Evolutionary conservation across 2,329 filamentous ascomycete genomes (phyloP), one percentile per base, ranked within the genome.

Genomic region (Sarocladium oryzae): DNA sequence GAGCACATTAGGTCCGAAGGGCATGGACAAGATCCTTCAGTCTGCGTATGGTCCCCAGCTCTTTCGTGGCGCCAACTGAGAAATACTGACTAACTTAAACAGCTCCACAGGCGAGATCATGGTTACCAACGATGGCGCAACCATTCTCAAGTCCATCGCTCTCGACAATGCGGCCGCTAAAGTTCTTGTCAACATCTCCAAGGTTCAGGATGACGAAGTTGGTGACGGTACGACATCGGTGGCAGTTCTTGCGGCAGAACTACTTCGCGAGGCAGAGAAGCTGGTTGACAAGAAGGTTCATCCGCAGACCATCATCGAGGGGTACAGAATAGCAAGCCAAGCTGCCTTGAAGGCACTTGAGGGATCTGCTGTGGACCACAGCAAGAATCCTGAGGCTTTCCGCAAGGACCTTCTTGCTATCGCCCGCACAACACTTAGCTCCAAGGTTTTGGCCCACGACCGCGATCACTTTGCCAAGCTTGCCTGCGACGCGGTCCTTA

Each of bases 221-320:
- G 93, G 93, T 65, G 93, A 99, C 67, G 93, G 93, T 53, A 99
- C 93, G 41, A 99, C 93, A 20, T 97, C 91, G n/a, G 93, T 99
- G 52, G 86, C 93, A 38, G 93, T 99, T 15, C 77, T 99, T 56
- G 91, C 93, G 35, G 93, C 93, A 54, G 93, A 99, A 75, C 81
- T 99, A 54, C 79, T 99, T 57, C 86, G 93, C 57, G 93, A 99
- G 72, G 93, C 93, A 45, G 93, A 99, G 76, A 92, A 95, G 75
- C 81, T 99, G 48, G 89, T 99, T 60, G 88, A 95, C 75, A 90
- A 92, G 77, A 97, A 97, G 76, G 96, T 99, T 62, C 93, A 99
- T 71, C 93, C 93, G 49, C 93, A 99, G 78, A 97, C 93, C 50
- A 99, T 99, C 70, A 99, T 99, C 65, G 93, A 99, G 66, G 93